Evolutionary conservation across 768 basidiomycete genomes (phyloP).

Genomic region (Serpula lacrymans): DNA sequence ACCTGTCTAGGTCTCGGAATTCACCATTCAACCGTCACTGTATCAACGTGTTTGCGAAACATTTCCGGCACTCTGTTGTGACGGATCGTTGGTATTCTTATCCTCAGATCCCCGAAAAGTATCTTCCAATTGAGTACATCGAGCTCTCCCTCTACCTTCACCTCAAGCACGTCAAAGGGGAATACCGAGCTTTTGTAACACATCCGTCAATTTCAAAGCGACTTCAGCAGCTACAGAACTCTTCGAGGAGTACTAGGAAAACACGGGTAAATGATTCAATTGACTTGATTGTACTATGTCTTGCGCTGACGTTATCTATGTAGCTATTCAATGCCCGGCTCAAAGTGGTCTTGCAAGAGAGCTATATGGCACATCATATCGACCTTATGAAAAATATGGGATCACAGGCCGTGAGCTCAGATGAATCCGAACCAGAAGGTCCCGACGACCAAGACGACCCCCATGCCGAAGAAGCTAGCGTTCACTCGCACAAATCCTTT

Average conservation of each 20-base stretch:
- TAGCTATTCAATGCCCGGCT: constrained; percentile 1
- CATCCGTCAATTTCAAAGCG: background rate
- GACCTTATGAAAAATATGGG: background rate
- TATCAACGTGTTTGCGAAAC: background rate
- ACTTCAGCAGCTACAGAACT: background rate
- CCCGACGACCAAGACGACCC: background rate
- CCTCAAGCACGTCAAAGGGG: background rate
- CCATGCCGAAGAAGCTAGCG: no score
- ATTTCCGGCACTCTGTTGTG: background rate
- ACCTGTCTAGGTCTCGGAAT: background rate
- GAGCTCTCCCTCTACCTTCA: background rate
- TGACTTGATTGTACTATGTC: no score
- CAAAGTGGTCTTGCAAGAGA: background rate
- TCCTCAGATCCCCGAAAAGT: background rate
- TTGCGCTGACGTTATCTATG: background rate
- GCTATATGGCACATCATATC: background rate
- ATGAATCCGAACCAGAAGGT: background rate
- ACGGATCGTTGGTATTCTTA: background rate
- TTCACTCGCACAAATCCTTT: background rate
- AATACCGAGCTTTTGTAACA: background rate
- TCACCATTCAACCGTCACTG: background rate
- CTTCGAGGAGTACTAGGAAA: background rate
- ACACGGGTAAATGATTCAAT: background rate
- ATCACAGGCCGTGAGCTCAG: constrained; percentile 2
- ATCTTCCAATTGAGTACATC: background rate